These are phyloP conservation scores for Claviceps capensis DNA, from an alignment of 2,329 filamentous ascomycete genomes.

Conservation along the genomic window DNA sequence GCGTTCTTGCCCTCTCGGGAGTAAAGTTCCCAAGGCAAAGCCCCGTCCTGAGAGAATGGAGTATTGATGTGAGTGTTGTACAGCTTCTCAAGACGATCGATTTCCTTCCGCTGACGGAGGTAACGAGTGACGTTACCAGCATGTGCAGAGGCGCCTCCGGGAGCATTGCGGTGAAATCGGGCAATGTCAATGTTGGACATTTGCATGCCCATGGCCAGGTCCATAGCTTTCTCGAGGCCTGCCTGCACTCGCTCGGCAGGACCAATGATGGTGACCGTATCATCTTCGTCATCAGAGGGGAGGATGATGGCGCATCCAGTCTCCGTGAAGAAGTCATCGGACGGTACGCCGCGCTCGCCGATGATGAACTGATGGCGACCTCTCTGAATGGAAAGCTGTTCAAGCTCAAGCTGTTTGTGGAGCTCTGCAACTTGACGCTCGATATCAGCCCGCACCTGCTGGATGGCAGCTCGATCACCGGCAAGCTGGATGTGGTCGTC, in stretches of 20 bases:
- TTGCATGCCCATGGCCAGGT: constrained; percentile 77
- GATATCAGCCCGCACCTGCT: constrained; percentile 66
- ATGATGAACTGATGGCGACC: constrained; percentile 92
- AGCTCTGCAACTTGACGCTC: constrained; percentile 68
- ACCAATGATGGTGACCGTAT: constrained; percentile 75
- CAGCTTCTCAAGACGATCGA: constrained; percentile 65
- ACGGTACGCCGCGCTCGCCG: constrained; percentile 63
- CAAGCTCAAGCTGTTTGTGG: constrained; percentile 58
- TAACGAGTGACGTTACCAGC: constrained; percentile 82
- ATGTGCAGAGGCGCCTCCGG: constrained; percentile 60
- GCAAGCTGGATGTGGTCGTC: constrained; percentile 73
- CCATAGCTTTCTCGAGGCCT: constrained; percentile 73
- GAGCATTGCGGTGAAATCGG: constrained; percentile 61
- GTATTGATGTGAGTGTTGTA: constrained; percentile 84
- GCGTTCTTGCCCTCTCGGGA: constrained; percentile 74
- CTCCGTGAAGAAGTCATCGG: constrained; percentile 76
- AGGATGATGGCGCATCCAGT: constrained; percentile 85
- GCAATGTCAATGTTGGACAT: constrained; percentile 72
- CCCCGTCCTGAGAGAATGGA: constrained; percentile 53
- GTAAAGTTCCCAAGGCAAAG: constrained; percentile 77
- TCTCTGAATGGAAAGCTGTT: constrained; percentile 70
- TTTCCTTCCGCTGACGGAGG: constrained; percentile 65
- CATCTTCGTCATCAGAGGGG: constrained; percentile 63
- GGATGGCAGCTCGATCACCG: constrained; percentile 72
- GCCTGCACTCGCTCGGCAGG: constrained; percentile 57